Percentiles rank a stretch among this genome's conserved stretches.
Conservation (phyloP, 345 rosid genomes). For the Sisymbrium irio region DNA sequence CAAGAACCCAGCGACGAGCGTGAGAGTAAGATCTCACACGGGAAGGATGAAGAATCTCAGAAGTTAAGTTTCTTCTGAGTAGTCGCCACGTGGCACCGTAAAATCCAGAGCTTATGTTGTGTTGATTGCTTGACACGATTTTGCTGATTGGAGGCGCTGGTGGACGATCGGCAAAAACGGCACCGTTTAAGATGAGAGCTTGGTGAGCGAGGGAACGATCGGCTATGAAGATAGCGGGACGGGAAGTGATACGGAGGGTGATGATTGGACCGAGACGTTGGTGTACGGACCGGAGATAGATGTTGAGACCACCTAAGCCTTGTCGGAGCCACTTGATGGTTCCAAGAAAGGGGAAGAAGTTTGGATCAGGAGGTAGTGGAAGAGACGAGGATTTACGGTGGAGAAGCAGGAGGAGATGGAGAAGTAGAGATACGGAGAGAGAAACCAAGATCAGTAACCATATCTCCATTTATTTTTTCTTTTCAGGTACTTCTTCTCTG, state of each 20-base stretch:
- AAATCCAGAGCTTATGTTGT: slow-evolving; percentile 11
- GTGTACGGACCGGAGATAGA: background rate
- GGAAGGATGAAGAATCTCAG: slow-evolving; percentile 20
- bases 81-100: slow-evolving; percentile 31
- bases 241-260: slow-evolving; percentile 26
- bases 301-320: slow-evolving; percentile 4
- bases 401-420: background rate
- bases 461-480: slow-evolving; percentile 16
- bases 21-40: slow-evolving; percentile 6
- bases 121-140: slow-evolving; percentile 16
- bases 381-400: slow-evolving; percentile 1
- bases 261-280: slow-evolving; percentile 33
- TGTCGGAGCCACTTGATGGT: slow-evolving; percentile 21
- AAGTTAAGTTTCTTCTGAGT: slow-evolving; percentile 24
- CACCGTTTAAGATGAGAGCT: slow-evolving; percentile 32
- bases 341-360: slow-evolving; percentile 26
- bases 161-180: slow-evolving; percentile 35
- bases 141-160: slow-evolving; percentile 3
- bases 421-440: background rate
- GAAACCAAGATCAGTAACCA: slow-evolving; percentile 22
- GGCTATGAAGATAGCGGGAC: slow-evolving; percentile 28
- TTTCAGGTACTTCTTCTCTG: background rate
- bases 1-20: slow-evolving; percentile 22
- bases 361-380: slow-evolving; percentile 29
- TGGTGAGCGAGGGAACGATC: slow-evolving; percentile 27